phyloP scores from a whole-genome alignment of 441 rosid genomes.

The Aquilaria agallochum region DNA sequence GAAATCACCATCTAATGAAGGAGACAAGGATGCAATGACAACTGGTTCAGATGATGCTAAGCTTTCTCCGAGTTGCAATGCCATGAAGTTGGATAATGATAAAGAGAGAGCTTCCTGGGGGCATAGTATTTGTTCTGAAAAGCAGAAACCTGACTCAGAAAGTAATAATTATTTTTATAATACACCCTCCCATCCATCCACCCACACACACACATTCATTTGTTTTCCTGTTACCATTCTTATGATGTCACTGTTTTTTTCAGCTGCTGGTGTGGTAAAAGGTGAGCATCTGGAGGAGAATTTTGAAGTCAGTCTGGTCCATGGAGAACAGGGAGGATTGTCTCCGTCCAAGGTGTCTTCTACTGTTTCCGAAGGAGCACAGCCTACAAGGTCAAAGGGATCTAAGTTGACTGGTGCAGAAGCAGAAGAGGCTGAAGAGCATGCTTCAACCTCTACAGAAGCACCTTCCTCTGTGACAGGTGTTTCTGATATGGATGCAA shows the following conservation, averaged over 20 bases:
- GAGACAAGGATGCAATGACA: slow-evolving; percentile 18
- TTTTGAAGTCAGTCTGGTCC: slow-evolving; percentile 17
- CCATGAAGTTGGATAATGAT: slow-evolving; percentile 17
- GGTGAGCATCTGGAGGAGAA: slow-evolving; percentile 24
- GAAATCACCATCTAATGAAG: slow-evolving; percentile 25
- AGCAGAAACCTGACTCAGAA: slow-evolving; percentile 19
- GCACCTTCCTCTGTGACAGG: slow-evolving; percentile 29
- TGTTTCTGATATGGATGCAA: slow-evolving; percentile 42
- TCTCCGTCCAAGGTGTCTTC: slow-evolving; percentile 21
- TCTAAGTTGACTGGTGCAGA: slow-evolving; percentile 25
- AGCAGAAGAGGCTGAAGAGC: slow-evolving; percentile 45
- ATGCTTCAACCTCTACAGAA: slow-evolving; percentile 32
- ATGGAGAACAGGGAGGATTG: slow-evolving; percentile 18
- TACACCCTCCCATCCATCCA: too few species aligned
- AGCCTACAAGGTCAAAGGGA: slow-evolving; percentile 24
- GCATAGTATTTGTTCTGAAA: slow-evolving; percentile 15
- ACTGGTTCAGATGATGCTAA: slow-evolving; percentile 22
- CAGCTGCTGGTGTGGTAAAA: slow-evolving; percentile 23
- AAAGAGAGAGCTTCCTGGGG: slow-evolving; percentile 19
- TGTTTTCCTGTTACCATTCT: too few species aligned
- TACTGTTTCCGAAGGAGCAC: slow-evolving; percentile 25
- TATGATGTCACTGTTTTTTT: slow-evolving; percentile 7
- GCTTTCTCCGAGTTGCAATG: slow-evolving; percentile 2
- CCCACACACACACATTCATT: too few species aligned
- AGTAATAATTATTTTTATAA: slow-evolving; percentile 12